Evolutionary conservation across 331 rosid genomes (phyloP), one percentile per base, ranked within the genome.

Genomic region (Acacia pycnantha): DNA sequence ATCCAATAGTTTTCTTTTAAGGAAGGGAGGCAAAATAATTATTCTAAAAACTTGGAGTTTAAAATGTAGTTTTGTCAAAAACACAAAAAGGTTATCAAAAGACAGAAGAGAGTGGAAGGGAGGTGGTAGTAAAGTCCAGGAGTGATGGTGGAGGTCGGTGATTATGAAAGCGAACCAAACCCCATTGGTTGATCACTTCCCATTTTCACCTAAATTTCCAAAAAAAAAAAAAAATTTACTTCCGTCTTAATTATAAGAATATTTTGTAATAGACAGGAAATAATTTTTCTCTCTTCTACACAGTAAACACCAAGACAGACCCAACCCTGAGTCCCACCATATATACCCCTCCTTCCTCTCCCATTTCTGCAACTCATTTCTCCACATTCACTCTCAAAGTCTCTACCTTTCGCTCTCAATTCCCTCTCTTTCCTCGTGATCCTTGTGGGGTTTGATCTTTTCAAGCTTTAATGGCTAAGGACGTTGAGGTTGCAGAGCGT

Each of bases 391-490:
- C 11, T 62, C 69, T 27, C 19, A 13, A 62, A 62, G 21, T 24
- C 79, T 77, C 68, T 68, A 74, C 50, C 40, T 65, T 37, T 21
- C 31, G 6, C 24, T 81, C 72, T 74, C 33, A 59, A 2, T 4
- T 14, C 50, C 16, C 15, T 22, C 43, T 66, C 81, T 65, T 79
- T 14, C 19, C 46, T 73, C 21, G 40, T 22, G 2, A 2, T n/a
- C 51, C 6, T 3, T 46, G 2, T 43, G 24, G 79, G 61, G 89
- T 61, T 24, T 3, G 35, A 61, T 3, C 16, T 79, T 27, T 56
- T 22, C 12, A 10, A 29, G 11, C 41, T 5, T 84, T 91, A 5
- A 91, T 91, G 95, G 83, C 91, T 0, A 89, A 91, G 53, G 89
- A 84, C 56, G 78, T 81, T 81, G 88, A 80, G 24, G 84, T 83